A percentile compares a stretch with the other conserved stretches of the same genome.
These are phyloP conservation scores for Penicillium robsamsonii DNA, from an alignment of 495 filamentous ascomycete genomes.

Conservation along the genomic window DNA sequence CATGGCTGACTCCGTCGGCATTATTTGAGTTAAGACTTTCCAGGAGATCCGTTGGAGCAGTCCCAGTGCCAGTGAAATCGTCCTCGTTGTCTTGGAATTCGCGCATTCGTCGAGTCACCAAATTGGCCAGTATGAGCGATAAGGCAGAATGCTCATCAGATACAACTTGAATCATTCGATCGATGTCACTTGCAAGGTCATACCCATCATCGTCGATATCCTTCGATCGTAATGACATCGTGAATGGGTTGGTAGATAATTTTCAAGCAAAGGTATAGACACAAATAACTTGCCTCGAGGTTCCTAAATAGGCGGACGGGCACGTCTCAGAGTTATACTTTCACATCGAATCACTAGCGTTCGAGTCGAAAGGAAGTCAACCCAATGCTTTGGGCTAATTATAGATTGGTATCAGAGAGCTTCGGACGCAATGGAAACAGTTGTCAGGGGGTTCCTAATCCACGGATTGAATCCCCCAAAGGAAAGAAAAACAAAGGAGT, in stretches of 20 bases:
- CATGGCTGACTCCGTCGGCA: background rate
- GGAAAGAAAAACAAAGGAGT: background rate
- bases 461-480: background rate
- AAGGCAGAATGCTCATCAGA: background rate
- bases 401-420: background rate
- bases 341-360: background rate
- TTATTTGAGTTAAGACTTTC: background rate
- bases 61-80: background rate
- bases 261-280: background rate
- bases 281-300: background rate
- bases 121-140: background rate
- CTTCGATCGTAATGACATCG: background rate
- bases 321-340: background rate
- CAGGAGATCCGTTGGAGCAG: background rate
- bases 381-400: background rate
- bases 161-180: background rate
- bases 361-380: background rate
- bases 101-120: background rate
- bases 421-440: background rate
- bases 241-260: background rate
- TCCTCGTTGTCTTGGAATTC: background rate
- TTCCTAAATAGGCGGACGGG: background rate
- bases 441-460: background rate
- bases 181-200: background rate
- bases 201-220: background rate